A percentile compares a stretch with the other conserved stretches of the same genome.
These are phyloP conservation scores for Craterostigma plantagineum DNA, from an alignment of 257 asterid genomes.

Conservation along the genomic window DNA sequence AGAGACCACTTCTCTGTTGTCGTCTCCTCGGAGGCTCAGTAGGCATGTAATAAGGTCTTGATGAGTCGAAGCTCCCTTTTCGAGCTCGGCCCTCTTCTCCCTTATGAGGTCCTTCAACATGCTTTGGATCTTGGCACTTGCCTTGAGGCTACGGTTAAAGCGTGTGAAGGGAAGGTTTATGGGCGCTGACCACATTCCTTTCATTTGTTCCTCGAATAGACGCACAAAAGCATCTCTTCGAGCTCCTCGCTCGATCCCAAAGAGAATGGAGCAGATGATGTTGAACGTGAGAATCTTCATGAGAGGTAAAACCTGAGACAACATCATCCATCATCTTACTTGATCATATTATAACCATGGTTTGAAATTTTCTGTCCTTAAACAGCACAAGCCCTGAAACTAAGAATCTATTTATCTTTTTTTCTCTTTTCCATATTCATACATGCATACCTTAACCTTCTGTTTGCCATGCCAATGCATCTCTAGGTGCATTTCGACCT, in stretches of 20 bases:
- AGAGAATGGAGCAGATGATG: slow-evolving; percentile 55
- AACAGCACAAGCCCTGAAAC: background rate
- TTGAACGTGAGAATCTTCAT: slow-evolving; percentile 63
- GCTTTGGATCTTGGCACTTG: slow-evolving; percentile 28
- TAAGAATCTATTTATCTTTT: too few relatives aligned
- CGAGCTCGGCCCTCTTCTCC: slow-evolving; percentile 29
- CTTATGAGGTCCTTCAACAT: slow-evolving; percentile 29
- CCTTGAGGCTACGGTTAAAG: slow-evolving; percentile 48
- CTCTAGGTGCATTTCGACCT: slow-evolving; percentile 27
- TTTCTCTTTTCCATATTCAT: background rate
- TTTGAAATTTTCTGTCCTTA: background rate
- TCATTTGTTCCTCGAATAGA: slow-evolving; percentile 28
- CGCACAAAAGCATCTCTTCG: slow-evolving; percentile 24
- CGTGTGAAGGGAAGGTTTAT: slow-evolving; percentile 45
- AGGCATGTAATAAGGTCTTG: slow-evolving; percentile 58
- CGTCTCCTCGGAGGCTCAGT: slow-evolving; percentile 33
- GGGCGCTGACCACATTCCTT: slow-evolving; percentile 60
- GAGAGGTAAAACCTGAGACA: slow-evolving; percentile 37
- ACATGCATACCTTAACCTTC: slow-evolving; percentile 30
- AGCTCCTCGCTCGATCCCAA: slow-evolving; percentile 35
- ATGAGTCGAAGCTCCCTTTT: slow-evolving; percentile 25
- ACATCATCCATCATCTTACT: background rate
- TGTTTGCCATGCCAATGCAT: slow-evolving; percentile 44
- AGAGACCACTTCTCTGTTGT: slow-evolving; percentile 19
- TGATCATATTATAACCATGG: background rate